Conservation (phyloP, 2,329 filamentous ascomycete species). For the Aureobasidium sp. region DNA sequence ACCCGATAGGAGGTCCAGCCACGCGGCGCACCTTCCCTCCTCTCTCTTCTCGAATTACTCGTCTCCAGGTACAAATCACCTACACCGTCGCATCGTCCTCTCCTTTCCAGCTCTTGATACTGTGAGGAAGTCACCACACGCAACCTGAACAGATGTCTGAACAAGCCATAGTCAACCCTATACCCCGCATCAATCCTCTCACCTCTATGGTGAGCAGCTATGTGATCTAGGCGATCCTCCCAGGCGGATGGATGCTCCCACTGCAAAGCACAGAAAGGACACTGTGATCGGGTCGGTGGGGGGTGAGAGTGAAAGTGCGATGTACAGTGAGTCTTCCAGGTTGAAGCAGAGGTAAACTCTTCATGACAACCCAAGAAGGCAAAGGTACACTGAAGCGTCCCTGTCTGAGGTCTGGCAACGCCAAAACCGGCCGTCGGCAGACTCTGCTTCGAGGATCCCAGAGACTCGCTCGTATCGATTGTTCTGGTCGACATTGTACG, state of each 20-base stretch:
- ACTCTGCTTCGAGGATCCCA: background rate
- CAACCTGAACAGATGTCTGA: background rate
- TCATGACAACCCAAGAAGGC: slow-evolving; percentile 2
- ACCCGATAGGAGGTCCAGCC: background rate
- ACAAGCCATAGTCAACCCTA: background rate
- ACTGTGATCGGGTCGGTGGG: background rate
- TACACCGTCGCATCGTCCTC: background rate
- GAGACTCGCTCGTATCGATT: background rate
- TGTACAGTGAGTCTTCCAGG: background rate
- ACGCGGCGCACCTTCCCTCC: background rate
- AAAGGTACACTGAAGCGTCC: slow-evolving; percentile 5
- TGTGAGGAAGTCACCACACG: background rate
- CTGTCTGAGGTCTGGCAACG: background rate
- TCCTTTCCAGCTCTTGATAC: slow-evolving; percentile 3
- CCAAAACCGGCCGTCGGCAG: background rate
- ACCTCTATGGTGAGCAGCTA: background rate
- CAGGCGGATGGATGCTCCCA: background rate
- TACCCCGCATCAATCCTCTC: background rate
- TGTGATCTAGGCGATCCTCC: background rate
- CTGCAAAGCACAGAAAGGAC: background rate
- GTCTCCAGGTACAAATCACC: background rate
- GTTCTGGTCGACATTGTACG: background rate
- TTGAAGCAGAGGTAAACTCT: background rate
- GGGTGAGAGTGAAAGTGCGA: background rate
- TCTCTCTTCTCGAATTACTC: background rate